Conservation (phyloP, 2,329 filamentous ascomycete species). For the Grosmannia penicillata region DNA sequence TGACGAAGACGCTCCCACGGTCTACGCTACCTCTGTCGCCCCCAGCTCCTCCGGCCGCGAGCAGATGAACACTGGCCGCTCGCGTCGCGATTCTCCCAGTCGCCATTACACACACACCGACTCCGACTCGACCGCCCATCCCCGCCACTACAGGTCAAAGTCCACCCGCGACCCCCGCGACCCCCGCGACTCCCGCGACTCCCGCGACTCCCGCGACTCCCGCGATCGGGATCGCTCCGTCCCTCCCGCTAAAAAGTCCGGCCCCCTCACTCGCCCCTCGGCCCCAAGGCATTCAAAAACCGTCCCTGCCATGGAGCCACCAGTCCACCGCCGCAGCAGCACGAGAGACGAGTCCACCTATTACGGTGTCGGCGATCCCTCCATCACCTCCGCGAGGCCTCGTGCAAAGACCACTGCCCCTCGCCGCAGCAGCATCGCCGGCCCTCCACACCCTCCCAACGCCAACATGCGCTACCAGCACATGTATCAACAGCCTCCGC, state of each 20-base stretch:
- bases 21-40: slow-evolving; percentile 33
- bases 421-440: slow-evolving; percentile 23
- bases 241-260: slow-evolving; percentile 14
- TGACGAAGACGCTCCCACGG: slow-evolving; percentile 17
- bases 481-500: slow-evolving; percentile 2
- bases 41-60: slow-evolving; percentile 31
- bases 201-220: too few relatives aligned
- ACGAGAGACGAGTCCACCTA: slow-evolving; percentile 22
- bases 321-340: slow-evolving; percentile 15
- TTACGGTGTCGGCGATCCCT: slow-evolving; percentile 22
- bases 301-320: slow-evolving; percentile 14
- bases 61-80: slow-evolving; percentile 33
- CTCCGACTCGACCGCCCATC: slow-evolving; percentile 28
- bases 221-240: slow-evolving; percentile 13
- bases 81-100: slow-evolving; percentile 23
- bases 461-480: slow-evolving; percentile 20
- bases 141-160: slow-evolving; percentile 18
- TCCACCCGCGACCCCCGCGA: too few relatives aligned
- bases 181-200: too few relatives aligned
- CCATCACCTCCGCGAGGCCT: slow-evolving; percentile 19
- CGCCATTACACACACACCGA: slow-evolving; percentile 21
- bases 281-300: slow-evolving; percentile 21
- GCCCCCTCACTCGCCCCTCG: slow-evolving; percentile 16
- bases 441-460: slow-evolving; percentile 19
- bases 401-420: slow-evolving; percentile 20